A percentile compares a stretch with the other conserved stretches of the same genome.
phyloP scores from a whole-genome alignment of 768 basidiomycete genomes.

The Crassisporium funariophilum region DNA sequence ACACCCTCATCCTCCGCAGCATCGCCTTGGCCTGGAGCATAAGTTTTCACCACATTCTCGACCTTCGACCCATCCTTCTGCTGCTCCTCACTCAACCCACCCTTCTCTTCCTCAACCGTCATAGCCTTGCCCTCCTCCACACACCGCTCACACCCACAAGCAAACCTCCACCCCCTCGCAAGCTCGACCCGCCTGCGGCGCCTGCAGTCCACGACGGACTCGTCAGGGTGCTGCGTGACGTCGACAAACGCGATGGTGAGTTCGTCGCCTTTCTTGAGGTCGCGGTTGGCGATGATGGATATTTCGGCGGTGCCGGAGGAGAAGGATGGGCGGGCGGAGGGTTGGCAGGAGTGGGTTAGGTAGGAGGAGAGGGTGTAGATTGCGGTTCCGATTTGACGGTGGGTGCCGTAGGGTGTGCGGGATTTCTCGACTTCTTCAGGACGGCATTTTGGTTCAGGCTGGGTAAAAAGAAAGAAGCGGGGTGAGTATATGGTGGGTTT shows the following conservation, averaged over 20 bases:
- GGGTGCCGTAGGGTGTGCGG: slow-evolving; percentile 75
- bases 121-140: slow-evolving; percentile 49
- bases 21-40: slow-evolving; percentile 9
- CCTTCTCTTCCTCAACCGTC: slow-evolving; percentile 31
- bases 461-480: not conserved
- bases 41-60: slow-evolving; percentile 33
- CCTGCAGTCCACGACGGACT: slow-evolving; percentile 56
- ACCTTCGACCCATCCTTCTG: slow-evolving; percentile 55
- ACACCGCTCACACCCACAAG: slow-evolving; percentile 73
- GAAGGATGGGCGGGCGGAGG: slow-evolving; percentile 68
- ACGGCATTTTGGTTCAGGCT: slow-evolving; percentile 56
- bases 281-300: slow-evolving; percentile 63
- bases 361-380: slow-evolving; percentile 80
- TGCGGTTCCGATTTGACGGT: slow-evolving; percentile 74
- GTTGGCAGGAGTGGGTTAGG: slow-evolving; percentile 74
- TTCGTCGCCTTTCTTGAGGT: slow-evolving; percentile 75
- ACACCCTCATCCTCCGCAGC: slow-evolving; percentile 3
- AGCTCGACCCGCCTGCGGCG: slow-evolving; percentile 72
- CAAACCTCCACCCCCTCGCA: slow-evolving; percentile 80
- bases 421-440: slow-evolving; percentile 77
- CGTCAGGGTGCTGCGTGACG: slow-evolving; percentile 54
- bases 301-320: slow-evolving; percentile 67
- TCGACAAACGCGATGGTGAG: slow-evolving; percentile 79
- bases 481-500: not conserved
- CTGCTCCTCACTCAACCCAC: slow-evolving; percentile 29